These are phyloP conservation scores for Ceratocystis lukuohia DNA, from an alignment of 2,329 filamentous ascomycete genomes.

Conservation along the genomic window DNA sequence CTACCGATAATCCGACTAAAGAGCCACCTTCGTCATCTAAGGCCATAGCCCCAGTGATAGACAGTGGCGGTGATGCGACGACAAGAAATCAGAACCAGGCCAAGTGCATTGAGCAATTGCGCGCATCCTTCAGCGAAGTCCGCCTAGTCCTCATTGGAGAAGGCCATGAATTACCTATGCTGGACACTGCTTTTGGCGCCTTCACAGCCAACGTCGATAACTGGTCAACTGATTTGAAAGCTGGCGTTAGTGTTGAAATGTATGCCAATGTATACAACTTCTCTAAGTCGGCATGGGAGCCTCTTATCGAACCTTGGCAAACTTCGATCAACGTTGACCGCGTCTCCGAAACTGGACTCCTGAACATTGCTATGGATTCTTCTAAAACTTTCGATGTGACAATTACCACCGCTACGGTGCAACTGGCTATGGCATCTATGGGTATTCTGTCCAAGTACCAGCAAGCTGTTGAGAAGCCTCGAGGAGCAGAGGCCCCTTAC, in stretches of 20 bases:
- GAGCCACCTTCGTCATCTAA: neutral
- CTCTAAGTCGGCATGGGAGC: slow-evolving; percentile 97
- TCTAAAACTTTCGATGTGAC: slow-evolving; percentile 86
- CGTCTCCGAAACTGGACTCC: slow-evolving; percentile 57
- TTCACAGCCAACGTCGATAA: slow-evolving; percentile 77
- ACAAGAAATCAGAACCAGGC: slow-evolving; percentile 18
- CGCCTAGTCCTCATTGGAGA: slow-evolving; percentile 91
- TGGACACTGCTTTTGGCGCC: slow-evolving; percentile 85
- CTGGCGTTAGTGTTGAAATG: slow-evolving; percentile 79
- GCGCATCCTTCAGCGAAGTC: slow-evolving; percentile 74
- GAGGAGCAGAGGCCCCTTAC: slow-evolving; percentile 84
- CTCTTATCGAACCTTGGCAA: slow-evolving; percentile 89
- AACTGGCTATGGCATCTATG: slow-evolving; percentile 81
- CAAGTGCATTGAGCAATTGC: slow-evolving; percentile 56
- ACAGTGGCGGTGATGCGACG: neutral
- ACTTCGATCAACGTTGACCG: slow-evolving; percentile 81
- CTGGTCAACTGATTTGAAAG: slow-evolving; percentile 79
- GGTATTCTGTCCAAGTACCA: slow-evolving; percentile 79
- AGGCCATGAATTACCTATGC: slow-evolving; percentile 82
- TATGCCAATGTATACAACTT: slow-evolving; percentile 98
- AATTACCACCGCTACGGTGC: slow-evolving; percentile 84
- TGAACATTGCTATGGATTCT: slow-evolving; percentile 77
- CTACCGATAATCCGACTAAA: neutral
- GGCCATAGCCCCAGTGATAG: neutral
- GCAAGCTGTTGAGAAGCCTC: slow-evolving; percentile 76